Evolutionary conservation across 1,284 basidiomycete genomes (phyloP).

Genomic region (Heterobasidion irregulare): DNA sequence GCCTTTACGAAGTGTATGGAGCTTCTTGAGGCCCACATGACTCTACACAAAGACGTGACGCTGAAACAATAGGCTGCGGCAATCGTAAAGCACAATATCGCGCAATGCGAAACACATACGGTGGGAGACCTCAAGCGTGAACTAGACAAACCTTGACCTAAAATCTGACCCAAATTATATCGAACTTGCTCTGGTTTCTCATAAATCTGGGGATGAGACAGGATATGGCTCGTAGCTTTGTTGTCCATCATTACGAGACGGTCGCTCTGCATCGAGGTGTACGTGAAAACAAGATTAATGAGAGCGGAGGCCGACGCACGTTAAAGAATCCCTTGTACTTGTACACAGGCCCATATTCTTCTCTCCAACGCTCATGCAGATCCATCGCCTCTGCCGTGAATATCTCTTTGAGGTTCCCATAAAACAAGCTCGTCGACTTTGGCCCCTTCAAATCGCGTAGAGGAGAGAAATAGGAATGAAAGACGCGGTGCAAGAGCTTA

Average conservation of each 20-base stretch:
- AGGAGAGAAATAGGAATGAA: conserved; percentile 11
- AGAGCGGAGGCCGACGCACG: conserved; percentile 22
- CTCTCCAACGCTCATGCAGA: conserved; percentile 44
- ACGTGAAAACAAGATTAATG: background rate
- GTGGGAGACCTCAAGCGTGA: no score
- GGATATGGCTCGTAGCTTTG: conserved; percentile 41
- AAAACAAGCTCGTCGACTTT: conserved; percentile 14
- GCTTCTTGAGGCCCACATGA: no score
- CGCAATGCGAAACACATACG: no score
- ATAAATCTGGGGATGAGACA: conserved; percentile 36
- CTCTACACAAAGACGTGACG: no score
- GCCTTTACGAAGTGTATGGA: no score
- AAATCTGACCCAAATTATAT: conserved; percentile 25
- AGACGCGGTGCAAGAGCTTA: background rate
- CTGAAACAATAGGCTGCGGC: no score
- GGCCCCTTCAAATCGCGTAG: conserved; percentile 18
- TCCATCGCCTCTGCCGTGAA: conserved; percentile 28
- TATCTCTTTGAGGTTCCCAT: conserved; percentile 37
- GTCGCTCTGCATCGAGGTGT: conserved; percentile 19
- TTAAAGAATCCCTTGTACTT: conserved; percentile 35
- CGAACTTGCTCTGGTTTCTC: conserved; percentile 32
- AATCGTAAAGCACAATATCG: no score
- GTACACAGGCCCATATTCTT: conserved; percentile 43
- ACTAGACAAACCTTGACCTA: conserved; percentile 31
- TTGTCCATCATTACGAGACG: conserved; percentile 39